Evolutionary conservation across 2,329 filamentous ascomycete species (phyloP).

Genomic region (Penicillium sp.): DNA sequence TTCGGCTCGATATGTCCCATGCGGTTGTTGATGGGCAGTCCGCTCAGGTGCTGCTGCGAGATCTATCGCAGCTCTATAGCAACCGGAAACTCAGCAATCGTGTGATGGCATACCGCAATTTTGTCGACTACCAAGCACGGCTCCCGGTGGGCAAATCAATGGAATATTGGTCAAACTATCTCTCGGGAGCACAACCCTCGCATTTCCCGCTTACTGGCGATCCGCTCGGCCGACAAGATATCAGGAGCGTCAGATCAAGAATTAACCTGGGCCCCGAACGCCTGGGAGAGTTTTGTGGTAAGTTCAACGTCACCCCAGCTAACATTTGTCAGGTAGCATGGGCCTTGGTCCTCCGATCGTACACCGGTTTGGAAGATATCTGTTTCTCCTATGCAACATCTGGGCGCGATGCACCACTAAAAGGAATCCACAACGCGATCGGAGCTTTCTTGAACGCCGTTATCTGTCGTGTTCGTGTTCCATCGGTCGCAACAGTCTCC

Average conservation of each 20-base stretch:
- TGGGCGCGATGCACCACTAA: slow-evolving; percentile 44
- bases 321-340: slow-evolving; percentile 46
- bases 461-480: slow-evolving; percentile 19
- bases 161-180: slow-evolving; percentile 12
- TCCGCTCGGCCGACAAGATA: background rate
- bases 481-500: background rate
- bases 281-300: slow-evolving; percentile 15
- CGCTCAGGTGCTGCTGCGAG: slow-evolving; percentile 11
- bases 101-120: slow-evolving; percentile 4
- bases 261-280: slow-evolving; percentile 32
- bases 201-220: slow-evolving; percentile 8
- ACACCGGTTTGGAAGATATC: slow-evolving; percentile 43
- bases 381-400: slow-evolving; percentile 49
- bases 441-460: slow-evolving; percentile 34
- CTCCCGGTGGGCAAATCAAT: background rate
- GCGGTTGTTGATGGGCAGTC: slow-evolving; percentile 17
- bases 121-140: slow-evolving; percentile 9
- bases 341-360: slow-evolving; percentile 42
- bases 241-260: background rate
- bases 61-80: slow-evolving; percentile 9
- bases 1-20: slow-evolving; percentile 16
- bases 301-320: slow-evolving; percentile 27
- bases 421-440: slow-evolving; percentile 40
- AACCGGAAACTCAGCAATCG: background rate
- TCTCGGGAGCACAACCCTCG: slow-evolving; percentile 13